Evolutionary conservation across 1,284 basidiomycete species (phyloP), one percentile per base, ranked within the genome.

Genomic region (Trichosporon inkin): DNA sequence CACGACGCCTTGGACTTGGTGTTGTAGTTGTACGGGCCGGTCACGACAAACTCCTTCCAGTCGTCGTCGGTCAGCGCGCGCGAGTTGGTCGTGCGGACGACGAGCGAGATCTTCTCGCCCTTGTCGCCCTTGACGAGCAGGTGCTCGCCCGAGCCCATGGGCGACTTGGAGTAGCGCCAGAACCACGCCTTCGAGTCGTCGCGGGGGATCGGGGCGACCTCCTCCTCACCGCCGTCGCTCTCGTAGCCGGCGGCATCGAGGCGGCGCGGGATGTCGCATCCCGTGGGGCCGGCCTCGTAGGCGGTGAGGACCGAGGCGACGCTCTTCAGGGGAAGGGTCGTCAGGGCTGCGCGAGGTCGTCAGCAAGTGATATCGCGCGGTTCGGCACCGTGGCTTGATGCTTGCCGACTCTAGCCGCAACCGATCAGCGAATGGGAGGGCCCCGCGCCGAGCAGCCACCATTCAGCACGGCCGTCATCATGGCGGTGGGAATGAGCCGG

Each of bases 91-190:
- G 76, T 78, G 51, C 78, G 68, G 32, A 80, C 77, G 22, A 80
- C 76, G 20, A 79, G 56, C 56, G 70, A 67, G 60, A 77, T 70
- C 19, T 75, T 65, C 44, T 76, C 71, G 4, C 62, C 51, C 19
- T 70, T 41, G 17, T 69, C 71, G 58, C 75, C 70, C 51, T 74
- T 68, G 55, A 69, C 62, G 16, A 79, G 66, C 52, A 74, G 66
- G 69, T 79, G 78, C 63, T 80, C 78, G 10, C 76, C 76, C 6
- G 77, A 78, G 38, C 77, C 78, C 64, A 79, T 61, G 14, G 78
- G 78, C n/a, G 74, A 76, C 67, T 79, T 80, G 67, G 67, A 76
- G 63, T 72, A 79, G 60, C 68, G 69, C 72, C 73, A 78, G 34
- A 63, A 62, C 67, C 71, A 79, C 24, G 70, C 69, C 58, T 75